Evolutionary conservation across 495 filamentous ascomycete genomes (phyloP), one percentile per base, ranked within the genome.

Genomic region (Trichoderma parareesei): DNA sequence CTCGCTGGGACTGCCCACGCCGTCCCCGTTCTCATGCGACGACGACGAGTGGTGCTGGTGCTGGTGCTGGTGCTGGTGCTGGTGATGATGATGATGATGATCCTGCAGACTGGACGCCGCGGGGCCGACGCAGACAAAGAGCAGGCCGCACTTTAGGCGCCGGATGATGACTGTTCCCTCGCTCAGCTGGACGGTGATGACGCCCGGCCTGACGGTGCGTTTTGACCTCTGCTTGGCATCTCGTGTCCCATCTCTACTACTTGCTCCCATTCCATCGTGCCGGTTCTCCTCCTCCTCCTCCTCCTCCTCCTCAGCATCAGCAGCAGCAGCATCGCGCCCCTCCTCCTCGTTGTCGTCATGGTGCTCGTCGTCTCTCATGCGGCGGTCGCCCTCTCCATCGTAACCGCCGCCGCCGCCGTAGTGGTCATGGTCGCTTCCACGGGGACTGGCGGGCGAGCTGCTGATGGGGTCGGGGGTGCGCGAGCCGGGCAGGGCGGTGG

Each of bases 81-180:
- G 27, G 57, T 63, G 66, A 18, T 60, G 48, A 14, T 61, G 41
- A 10, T 27, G 27, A 27, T 27, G 27, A 27, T 27, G 27, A 27
- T 62, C 63, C 11, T 53, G 40, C 53, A 57, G 27, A 10, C 11
- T 57, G 37, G 35, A 57, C 3, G 66, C 63, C 16, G 64, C 59
- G n/a, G 78, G 77, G n/a, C 81, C 81, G 59, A 83, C 74, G 67
- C 78, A 81, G 59, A 85, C 75, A 66, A 84, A 82, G 44, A 85
- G 67, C 65, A 85, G 73, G 14, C 79, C 80, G 71, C 81, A 82
- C 5, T 68, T 67, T 60, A 85, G 71, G 0, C 70, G 70, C 3
- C 81, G 72, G 48, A 85, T 79, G 41, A 80, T 71, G 63, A 85
- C 77, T 9, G 81, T 73, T 20, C 76, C 78, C 63, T 71, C 71